These are phyloP conservation scores for Kalmanozyma brasiliensis DNA, from an alignment of 1,284 basidiomycete species.

Conservation along the genomic window DNA sequence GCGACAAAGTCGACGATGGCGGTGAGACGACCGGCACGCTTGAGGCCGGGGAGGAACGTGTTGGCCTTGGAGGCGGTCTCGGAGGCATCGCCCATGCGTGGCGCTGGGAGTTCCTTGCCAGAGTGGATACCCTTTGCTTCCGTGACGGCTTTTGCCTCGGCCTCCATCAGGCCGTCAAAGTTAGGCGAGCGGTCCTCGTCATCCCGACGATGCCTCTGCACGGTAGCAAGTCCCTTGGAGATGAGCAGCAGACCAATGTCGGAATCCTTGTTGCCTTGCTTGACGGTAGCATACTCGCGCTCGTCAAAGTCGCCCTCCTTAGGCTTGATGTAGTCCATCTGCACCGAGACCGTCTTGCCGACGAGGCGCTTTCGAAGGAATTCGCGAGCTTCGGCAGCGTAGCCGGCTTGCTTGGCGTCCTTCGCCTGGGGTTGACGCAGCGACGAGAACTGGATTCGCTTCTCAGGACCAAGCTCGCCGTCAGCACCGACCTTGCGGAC, in stretches of 20 bases:
- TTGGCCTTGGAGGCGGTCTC: conserved; percentile 58
- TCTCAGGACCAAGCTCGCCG: conserved; percentile 76
- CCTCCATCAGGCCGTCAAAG: conserved; percentile 92
- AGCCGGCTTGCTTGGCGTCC: conserved; percentile 87
- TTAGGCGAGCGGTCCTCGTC: conserved; percentile 94
- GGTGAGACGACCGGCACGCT: conserved; percentile 82
- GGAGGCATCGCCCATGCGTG: conserved; percentile 85
- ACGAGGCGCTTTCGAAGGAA: conserved; percentile 65
- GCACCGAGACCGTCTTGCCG: conserved; percentile 57
- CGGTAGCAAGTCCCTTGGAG: conserved; percentile 89
- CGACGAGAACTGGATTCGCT: conserved; percentile 86
- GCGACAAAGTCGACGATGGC: conserved; percentile 94
- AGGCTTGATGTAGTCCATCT: conserved; percentile 64
- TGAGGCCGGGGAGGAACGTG: conserved; percentile 86
- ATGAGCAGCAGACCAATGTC: conserved; percentile 92
- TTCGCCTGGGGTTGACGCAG: conserved; percentile 76
- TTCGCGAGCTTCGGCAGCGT: conserved; percentile 88
- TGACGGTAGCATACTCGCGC: conserved; percentile 60
- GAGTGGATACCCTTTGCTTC: conserved; percentile 91
- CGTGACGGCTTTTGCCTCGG: conserved; percentile 82
- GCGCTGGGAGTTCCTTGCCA: conserved; percentile 79
- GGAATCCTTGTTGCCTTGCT: conserved; percentile 53
- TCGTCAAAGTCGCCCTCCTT: conserved; percentile 61
- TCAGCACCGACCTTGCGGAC: conserved; percentile 63
- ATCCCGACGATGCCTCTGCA: conserved; percentile 88